phyloP scores from a whole-genome alignment of 129 eudicot species.

The Helianthus tuberosus region DNA sequence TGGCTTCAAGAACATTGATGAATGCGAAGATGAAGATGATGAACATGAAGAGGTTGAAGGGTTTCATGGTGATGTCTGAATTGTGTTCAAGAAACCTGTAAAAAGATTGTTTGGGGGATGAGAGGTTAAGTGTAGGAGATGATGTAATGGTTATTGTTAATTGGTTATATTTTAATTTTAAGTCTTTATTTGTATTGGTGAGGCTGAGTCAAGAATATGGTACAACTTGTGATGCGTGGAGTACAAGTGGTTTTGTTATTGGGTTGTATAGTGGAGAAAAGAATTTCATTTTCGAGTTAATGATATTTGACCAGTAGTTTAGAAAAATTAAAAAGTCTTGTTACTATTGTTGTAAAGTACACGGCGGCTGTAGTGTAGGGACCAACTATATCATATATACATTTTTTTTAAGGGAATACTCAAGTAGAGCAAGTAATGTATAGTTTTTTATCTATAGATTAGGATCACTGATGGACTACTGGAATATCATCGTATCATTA shows the following conservation, averaged over 20 bases:
- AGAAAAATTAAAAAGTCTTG: too few relatives aligned
- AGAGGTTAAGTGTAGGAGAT: neutral
- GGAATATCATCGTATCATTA: too few relatives aligned
- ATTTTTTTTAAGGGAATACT: too few relatives aligned
- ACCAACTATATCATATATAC: too few relatives aligned
- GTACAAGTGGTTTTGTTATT: constrained; percentile 5
- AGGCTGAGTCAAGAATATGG: constrained; percentile 16
- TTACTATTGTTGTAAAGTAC: too few relatives aligned
- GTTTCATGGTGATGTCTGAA: constrained; percentile 24
- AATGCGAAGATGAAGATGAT: constrained; percentile 33
- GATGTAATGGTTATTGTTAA: neutral
- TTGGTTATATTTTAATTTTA: too few relatives aligned
- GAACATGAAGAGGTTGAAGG: constrained; percentile 23
- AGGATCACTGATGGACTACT: too few relatives aligned
- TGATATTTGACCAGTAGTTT: neutral
- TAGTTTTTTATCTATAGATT: too few relatives aligned
- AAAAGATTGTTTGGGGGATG: constrained; percentile 19
- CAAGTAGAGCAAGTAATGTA: too few relatives aligned
- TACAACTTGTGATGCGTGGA: constrained; percentile 18
- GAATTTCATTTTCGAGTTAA: neutral
- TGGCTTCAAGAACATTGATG: constrained; percentile 25
- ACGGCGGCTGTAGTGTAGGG: too few relatives aligned
- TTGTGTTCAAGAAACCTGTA: constrained; percentile 23
- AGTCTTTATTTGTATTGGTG: neutral
- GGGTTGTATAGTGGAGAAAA: neutral